Base-by-base conservation (phyloP, 2,329 filamentous ascomycete genomes). In the Trichophyton verrucosum region DNA sequence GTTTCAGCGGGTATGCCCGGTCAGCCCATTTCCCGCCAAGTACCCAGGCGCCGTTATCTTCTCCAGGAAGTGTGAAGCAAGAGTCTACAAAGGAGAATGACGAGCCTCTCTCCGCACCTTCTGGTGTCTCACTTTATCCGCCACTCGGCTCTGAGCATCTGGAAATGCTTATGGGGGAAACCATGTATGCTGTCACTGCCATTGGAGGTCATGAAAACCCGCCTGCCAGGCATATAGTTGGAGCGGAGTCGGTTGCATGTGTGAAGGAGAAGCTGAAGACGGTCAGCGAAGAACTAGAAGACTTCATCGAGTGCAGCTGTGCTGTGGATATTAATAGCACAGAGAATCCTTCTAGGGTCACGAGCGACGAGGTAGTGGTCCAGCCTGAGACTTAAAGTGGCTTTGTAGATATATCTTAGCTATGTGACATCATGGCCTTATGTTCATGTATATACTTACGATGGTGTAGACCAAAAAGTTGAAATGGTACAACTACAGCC, bases 211-310 rank as follows among this genome's bases (percentile, higher is more conserved):
- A 96, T 71, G 91, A 96, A 71, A 97, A 97, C 72, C 94, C 94
- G 1, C 94, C 94, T 0, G 89, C 91, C 0, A 81, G 94, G 36
- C 92, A 97, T 71, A 96, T 97, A 68, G 91, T 97, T 1, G 92
- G 94, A 0, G 84, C 87, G 60, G 94, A 97, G 73, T 92, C 89
- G 0, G 87, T 92, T 11, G 81, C 84, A 4, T 88, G 88, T 46
- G 92, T 97, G 44, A 95, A 92, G 72, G 94, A 97, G 75, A 97
- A 97, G 76, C 77, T 99, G 61, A 96, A 95, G 77, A 96, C 91
- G 1, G 89, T 96, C 2, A 95, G 90, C 64, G 91, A 97, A 72
- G 94, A 97, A 76, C 77, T 97, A 61, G 94, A 97, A 73, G 94
- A 97, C 66, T 97, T 97, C 73, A 87, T 96, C 30, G 90, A 95